Conservation (phyloP, 768 basidiomycete genomes). For the Floccularia luteovirens region DNA sequence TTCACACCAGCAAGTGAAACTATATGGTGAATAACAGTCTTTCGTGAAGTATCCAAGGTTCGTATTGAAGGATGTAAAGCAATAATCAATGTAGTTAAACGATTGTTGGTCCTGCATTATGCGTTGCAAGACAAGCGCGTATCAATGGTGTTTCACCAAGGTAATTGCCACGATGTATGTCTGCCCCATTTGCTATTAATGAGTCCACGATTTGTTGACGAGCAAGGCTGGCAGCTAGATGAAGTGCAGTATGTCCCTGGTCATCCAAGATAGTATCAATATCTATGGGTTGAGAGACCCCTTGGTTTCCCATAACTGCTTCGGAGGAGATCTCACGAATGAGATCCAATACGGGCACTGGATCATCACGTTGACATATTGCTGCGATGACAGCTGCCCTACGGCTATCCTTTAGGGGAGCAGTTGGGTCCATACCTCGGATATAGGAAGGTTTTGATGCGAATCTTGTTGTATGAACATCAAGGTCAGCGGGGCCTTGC, state of each 20-base stretch:
- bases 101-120: constrained; percentile 72
- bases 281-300: constrained; percentile 33
- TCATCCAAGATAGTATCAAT: constrained; percentile 88
- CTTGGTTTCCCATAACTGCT: constrained; percentile 21
- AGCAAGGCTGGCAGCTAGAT: constrained; percentile 85
- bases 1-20: constrained; percentile 87
- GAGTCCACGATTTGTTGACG: constrained; percentile 59
- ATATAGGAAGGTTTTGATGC: constrained; percentile 57
- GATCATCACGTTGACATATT: constrained; percentile 67
- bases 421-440: constrained; percentile 44
- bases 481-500: constrained; percentile 30
- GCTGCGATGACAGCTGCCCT: constrained; percentile 56
- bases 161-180: constrained; percentile 86
- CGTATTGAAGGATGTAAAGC: constrained; percentile 69
- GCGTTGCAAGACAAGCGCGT: constrained; percentile 83
- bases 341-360: constrained; percentile 49
- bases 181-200: constrained; percentile 73
- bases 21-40: constrained; percentile 88
- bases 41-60: constrained; percentile 81
- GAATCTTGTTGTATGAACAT: constrained; percentile 46
- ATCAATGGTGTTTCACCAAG: constrained; percentile 93
- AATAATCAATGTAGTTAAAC: constrained; percentile 61
- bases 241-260: constrained; percentile 89
- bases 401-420: constrained; percentile 46
- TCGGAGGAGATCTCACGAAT: constrained; percentile 56